Base-by-base conservation (phyloP, 129 eudicot species). In the Deinandra increscens region DNA sequence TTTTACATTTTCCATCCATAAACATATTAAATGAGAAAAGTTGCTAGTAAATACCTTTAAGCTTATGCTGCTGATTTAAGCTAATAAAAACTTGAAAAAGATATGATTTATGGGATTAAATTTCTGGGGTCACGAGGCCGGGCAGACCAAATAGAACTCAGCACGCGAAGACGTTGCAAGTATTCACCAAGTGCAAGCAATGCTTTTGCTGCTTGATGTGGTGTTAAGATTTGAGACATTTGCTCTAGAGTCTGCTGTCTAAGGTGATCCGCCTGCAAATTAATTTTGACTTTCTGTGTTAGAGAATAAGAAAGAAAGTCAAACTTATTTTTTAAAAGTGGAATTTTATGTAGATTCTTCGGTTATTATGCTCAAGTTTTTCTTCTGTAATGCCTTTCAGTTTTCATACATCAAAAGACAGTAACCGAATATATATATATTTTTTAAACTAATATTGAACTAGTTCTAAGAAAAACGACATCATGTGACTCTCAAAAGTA, bases 141-240 rank as follows among this genome's bases (percentile, higher is more conserved):
- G 60, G 88, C 71, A 5, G 88, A 58, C 98, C 98, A 93, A 11
- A 93, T 84, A 11, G 95, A 81, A 78, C 92, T 85, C 14, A 93
- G 85, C 22, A 90, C 80, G 34, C 96, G 90, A 60, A 93, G 90
- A 14, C 95, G 85, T 61, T 87, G 90, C 51, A 93, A 87, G 84
- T 93, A 89, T 69, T 93, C 97, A 19, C 97, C 97, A 12, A 93
- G 85, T 7, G 88, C 97, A 59, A 93, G 82, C 79, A 93, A 76
- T 17, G 88, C 97, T 18, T 82, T 79, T 12, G 97, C 98, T 26
- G 98, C 95, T 81, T 93, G 95, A 14, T 78, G 83, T 1, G 82
- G 63, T 7, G 97, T 87, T 55, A 93, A 78, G 53, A 93, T 82
- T 4, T 70, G 72, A 36, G 78, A 75, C 95, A 93, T 85, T 61